Evolutionary conservation across 164 flowering plant genomes (phyloP), one percentile per base, ranked within the genome.

Genomic region (Nymphaea colorata): DNA sequence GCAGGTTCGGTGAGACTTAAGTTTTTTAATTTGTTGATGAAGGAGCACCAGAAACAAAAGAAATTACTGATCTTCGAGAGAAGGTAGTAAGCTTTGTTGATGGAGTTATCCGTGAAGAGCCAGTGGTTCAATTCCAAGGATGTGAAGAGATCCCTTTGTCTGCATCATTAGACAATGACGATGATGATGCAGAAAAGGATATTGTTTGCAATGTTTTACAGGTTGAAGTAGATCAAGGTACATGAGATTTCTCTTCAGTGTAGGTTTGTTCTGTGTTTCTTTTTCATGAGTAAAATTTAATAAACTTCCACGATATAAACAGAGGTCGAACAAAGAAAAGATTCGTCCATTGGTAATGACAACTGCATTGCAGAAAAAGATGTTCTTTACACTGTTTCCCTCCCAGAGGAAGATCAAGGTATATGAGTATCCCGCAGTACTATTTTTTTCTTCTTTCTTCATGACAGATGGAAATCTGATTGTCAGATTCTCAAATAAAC

Each of bases 21-120:
- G 0, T 25, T 25, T 25, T 25, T 25, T 25, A 25, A 25, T 25
- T 61, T 43, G 44, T 67, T 62, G 41, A 43, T 43, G 36, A 41
- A 67, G 74, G 78, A 78, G 83, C 59, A 62, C 70, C 73, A 62
- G 89, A 77, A 47, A 65, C 61, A 2, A 16, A 25, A 2, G 69
- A 70, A 67, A 55, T 73, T 45, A 66, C 62, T 16, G 70, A 25
- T 51, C 74, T 70, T 55, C 82, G 77, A 71, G 62, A 66, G 14
- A 80, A 81, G 61, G 79, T 69, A 36, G 86, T 76, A 69, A 76
- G 85, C 55, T 77, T 83, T 44, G 77, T 78, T 43, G 87, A 74
- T 51, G 73, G 79, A 3, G 85, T 85, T 25, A 76, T 80, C 70
- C 80, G 86, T 70, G 80, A 79, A 72, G 76, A 81, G 16, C 84